A percentile compares a stretch with the other conserved stretches of the same genome.
Conservation (phyloP, 805 yeast species). For the Schwanniomyces sp. region DNA sequence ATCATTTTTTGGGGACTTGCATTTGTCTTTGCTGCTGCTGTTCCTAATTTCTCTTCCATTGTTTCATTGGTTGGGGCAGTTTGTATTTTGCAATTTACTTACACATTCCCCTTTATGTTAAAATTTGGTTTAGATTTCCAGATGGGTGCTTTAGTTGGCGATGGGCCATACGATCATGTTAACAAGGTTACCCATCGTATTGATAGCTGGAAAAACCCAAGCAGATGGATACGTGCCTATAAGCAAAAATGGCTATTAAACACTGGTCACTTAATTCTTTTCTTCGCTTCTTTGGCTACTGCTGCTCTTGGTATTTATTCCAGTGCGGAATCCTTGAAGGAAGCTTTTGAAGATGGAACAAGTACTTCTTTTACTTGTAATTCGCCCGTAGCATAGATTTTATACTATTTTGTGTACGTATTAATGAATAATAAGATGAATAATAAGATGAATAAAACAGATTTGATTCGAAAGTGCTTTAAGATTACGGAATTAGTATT, state of each 20-base stretch:
- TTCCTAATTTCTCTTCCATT: constrained; percentile 41
- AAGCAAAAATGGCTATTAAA: constrained; percentile 11
- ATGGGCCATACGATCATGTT: constrained; percentile 10
- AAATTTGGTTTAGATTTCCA: constrained; percentile 16
- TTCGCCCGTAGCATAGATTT: constrained; percentile 13
- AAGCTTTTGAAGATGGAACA: constrained; percentile 10
- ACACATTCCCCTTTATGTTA: constrained; percentile 42
- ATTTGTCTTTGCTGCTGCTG: constrained; percentile 43
- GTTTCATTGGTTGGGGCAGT: constrained; percentile 41
- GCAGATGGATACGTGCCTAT: constrained; percentile 16
- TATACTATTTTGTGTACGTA: background rate
- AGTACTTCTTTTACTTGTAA: constrained; percentile 29
- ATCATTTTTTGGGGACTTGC: constrained; percentile 45
- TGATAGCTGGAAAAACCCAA: constrained; percentile 6
- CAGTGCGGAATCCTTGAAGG: constrained; percentile 22
- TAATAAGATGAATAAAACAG: no score
- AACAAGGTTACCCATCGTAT: constrained; percentile 7
- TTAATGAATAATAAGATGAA: no score
- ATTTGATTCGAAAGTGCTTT: no score
- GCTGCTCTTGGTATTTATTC: constrained; percentile 29
- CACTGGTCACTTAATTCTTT: constrained; percentile 16
- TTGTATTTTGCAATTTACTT: constrained; percentile 46
- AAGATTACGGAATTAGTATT: no score
- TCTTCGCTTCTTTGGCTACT: constrained; percentile 20
- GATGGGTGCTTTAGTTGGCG: constrained; percentile 14